Evolutionary conservation across 306 rosid genomes (phyloP).

Genomic region (Sesbania bispinosa): DNA sequence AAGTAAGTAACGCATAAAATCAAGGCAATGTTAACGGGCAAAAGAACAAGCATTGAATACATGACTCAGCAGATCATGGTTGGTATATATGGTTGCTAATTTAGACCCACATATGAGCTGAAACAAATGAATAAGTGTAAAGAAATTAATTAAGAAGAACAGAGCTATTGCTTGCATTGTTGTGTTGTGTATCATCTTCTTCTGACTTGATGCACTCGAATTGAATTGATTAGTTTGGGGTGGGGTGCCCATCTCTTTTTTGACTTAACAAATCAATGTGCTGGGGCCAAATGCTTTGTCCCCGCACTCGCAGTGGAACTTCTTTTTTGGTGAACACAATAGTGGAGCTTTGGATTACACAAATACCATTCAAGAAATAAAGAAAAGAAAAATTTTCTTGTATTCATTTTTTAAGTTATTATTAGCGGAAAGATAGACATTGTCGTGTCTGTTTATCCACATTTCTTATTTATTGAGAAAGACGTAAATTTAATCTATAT

Average conservation of each 20-base stretch:
- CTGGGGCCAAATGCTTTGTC: not conserved
- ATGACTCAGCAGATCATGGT: not conserved
- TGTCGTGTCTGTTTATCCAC: too few relatives aligned
- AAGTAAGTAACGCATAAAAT: constrained; percentile 19
- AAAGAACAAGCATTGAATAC: constrained; percentile 19
- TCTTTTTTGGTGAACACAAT: not conserved
- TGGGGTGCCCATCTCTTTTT: not conserved
- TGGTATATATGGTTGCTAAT: constrained; percentile 6
- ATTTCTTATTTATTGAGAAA: too few relatives aligned
- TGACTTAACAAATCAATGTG: not conserved
- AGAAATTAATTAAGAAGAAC: not conserved
- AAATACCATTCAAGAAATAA: too few relatives aligned
- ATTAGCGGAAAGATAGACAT: too few relatives aligned
- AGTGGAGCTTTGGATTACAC: too few relatives aligned
- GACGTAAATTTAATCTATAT: too few relatives aligned
- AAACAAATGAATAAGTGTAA: not conserved
- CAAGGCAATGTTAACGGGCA: constrained; percentile 32
- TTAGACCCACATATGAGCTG: constrained; percentile 16
- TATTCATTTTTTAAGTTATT: too few relatives aligned
- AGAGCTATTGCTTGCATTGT: too few relatives aligned
- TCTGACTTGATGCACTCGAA: constrained; percentile 14
- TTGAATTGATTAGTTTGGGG: not conserved
- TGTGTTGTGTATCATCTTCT: not conserved
- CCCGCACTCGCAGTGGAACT: not conserved
- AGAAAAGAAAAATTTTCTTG: too few relatives aligned